Evolutionary conservation across 2,329 filamentous ascomycete species (phyloP), one percentile per base, ranked within the genome.

Genomic region (Diaporthe vaccinii): DNA sequence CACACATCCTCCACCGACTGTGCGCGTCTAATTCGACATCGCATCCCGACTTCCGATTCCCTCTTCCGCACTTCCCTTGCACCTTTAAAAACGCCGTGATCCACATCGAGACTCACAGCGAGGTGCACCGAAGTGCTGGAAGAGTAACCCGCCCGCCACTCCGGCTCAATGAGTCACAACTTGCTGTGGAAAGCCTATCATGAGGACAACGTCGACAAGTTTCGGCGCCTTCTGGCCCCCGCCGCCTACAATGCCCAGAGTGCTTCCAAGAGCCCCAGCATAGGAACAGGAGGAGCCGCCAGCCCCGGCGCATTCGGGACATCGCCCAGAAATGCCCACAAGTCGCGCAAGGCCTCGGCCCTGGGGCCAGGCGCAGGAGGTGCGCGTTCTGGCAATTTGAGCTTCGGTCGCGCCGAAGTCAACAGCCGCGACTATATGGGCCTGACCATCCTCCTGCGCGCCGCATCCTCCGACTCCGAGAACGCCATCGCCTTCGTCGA

Each of bases 141-240:
- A 84, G 84, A 82, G 75, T 61, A 69, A n/a, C 46, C 36, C 39
- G 25, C 78, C 77, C 81, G 79, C 80, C 84, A 83, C 87, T 97
- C 57, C 46, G 72, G 58, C 44, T 73, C 76, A 57, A 84, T 98
- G 96, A 98, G 95, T 93, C 93, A 95, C 65, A 69, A 55, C 88
- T 91, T 94, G 91, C 92, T 99, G 85, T 98, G 96, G 96, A 96
- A 95, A 90, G 95, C 91, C 84, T 98, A 96, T 85, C 93, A 97
- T 89, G 94, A 98, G 92, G 94, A 98, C 90, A 95, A 99, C 92
- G 94, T 98, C 92, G 96, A 98, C 84, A 92, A 88, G 83, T 98
- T 99, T 90, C 93, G 94, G 87, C 93, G 93, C 88, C 91, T 97
- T 83, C 90, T 99, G 90, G 93, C 93, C 82, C 91, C 91, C 84